Percentiles rank a stretch among this genome's conserved stretches.
Evolutionary conservation across 768 basidiomycete genomes (phyloP).

Genomic region (Serendipita sp.): DNA sequence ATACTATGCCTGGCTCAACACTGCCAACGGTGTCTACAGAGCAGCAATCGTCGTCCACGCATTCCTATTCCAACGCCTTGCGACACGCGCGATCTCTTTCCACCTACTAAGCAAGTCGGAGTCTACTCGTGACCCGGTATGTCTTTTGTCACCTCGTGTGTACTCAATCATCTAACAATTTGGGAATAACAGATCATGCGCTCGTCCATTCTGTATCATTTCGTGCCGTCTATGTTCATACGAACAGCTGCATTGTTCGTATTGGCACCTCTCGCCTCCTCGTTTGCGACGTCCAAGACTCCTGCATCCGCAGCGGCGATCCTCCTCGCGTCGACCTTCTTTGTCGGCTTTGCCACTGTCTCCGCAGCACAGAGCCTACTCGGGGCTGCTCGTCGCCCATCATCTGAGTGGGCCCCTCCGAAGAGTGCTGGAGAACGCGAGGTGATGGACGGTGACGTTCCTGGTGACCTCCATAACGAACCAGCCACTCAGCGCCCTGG

Average conservation of each 20-base stretch:
- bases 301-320: background rate
- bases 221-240: slow-evolving; percentile 1
- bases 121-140: background rate
- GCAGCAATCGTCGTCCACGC: background rate
- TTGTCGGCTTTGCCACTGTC: background rate
- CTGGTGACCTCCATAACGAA: background rate
- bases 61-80: slow-evolving; percentile 1
- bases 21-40: background rate
- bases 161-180: background rate
- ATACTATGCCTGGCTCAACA: background rate
- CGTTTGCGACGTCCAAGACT: background rate
- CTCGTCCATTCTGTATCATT: background rate
- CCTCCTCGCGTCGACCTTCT: background rate
- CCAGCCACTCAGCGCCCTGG: background rate
- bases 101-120: background rate
- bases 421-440: background rate
- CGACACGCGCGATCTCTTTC: background rate
- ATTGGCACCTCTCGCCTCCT: slow-evolving; percentile 1
- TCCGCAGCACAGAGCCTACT: background rate
- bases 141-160: background rate
- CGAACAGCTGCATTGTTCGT: slow-evolving; percentile 1
- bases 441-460: background rate
- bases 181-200: background rate
- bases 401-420: background rate
- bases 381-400: background rate